Percentiles rank a stretch among this genome's conserved stretches.
Conservation (phyloP, 805 yeast species). For the Hanseniaspora occidentalis region DNA sequence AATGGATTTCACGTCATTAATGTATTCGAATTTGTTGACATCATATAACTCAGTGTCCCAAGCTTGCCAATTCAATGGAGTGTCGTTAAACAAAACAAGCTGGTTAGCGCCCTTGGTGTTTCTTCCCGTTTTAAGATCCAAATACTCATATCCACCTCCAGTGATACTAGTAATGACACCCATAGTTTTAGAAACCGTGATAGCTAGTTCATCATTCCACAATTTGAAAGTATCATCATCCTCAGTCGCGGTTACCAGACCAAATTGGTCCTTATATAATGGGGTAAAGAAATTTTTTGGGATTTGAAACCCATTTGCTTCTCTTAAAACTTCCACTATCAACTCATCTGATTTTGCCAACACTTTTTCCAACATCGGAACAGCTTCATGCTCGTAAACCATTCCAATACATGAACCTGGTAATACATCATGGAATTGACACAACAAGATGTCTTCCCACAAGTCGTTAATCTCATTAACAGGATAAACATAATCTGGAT, state of each 20-base stretch:
- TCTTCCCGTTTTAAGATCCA: slow-evolving; percentile 43
- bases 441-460: slow-evolving; percentile 83
- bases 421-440: slow-evolving; percentile 95
- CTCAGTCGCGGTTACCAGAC: slow-evolving; percentile 8
- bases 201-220: slow-evolving; percentile 49
- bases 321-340: slow-evolving; percentile 36
- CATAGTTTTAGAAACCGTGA: slow-evolving; percentile 39
- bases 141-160: slow-evolving; percentile 52
- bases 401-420: slow-evolving; percentile 94
- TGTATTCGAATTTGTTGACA: slow-evolving; percentile 51
- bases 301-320: slow-evolving; percentile 31
- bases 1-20: slow-evolving; percentile 24
- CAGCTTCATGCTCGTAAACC: slow-evolving; percentile 82
- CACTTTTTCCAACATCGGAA: slow-evolving; percentile 57
- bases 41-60: slow-evolving; percentile 96
- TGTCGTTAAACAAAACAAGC: slow-evolving; percentile 72
- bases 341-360: slow-evolving; percentile 40
- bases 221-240: slow-evolving; percentile 35
- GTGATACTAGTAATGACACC: slow-evolving; percentile 51
- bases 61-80: slow-evolving; percentile 85
- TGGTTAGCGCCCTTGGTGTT: slow-evolving; percentile 66
- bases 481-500: slow-evolving; percentile 58
- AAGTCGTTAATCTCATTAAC: slow-evolving; percentile 47
- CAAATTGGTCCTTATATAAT: slow-evolving; percentile 1
- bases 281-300: not conserved